phyloP scores from a whole-genome alignment of 306 rosid species.

The Cajanus cajan region DNA sequence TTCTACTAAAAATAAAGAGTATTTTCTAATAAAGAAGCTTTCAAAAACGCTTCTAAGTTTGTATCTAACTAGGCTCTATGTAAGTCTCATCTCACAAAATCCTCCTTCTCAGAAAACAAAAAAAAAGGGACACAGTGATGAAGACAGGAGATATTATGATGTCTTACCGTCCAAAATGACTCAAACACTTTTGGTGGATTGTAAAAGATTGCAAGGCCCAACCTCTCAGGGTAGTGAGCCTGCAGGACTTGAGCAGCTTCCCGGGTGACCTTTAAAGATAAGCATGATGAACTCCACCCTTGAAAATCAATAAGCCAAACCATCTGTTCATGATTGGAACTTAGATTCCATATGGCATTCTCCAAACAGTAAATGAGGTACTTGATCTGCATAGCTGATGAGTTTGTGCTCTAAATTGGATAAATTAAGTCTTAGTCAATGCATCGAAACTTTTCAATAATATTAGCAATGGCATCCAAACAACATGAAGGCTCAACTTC shows the following conservation, averaged over 20 bases:
- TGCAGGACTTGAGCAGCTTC: slow-evolving; percentile 69
- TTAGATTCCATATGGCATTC: slow-evolving; percentile 59
- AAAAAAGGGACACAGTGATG: too few relatives aligned
- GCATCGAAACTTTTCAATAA: slow-evolving; percentile 3
- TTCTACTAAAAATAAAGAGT: too few relatives aligned
- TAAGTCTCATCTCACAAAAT: neutral
- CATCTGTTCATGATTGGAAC: slow-evolving; percentile 65
- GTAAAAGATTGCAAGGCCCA: slow-evolving; percentile 74
- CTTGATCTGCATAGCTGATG: slow-evolving; percentile 49
- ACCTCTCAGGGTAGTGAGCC: slow-evolving; percentile 81
- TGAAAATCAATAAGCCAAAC: slow-evolving; percentile 82
- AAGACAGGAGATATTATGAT: slow-evolving; percentile 20
- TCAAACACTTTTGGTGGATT: slow-evolving; percentile 85
- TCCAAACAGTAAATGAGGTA: slow-evolving; percentile 81
- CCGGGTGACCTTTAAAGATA: slow-evolving; percentile 63
- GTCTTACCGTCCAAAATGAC: slow-evolving; percentile 81
- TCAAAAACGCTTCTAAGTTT: too few relatives aligned
- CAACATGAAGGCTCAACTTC: neutral
- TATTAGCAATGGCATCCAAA: neutral
- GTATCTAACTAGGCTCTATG: too few relatives aligned
- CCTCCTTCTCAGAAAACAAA: too few relatives aligned
- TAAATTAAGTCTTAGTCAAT: slow-evolving; percentile 23
- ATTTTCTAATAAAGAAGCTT: too few relatives aligned
- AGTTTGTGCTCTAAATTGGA: slow-evolving; percentile 48
- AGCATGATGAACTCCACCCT: slow-evolving; percentile 57